A percentile compares a stretch with the other conserved stretches of the same genome.
Conservation (phyloP, 2,329 filamentous ascomycete species). For the Diplodia intermedia region DNA sequence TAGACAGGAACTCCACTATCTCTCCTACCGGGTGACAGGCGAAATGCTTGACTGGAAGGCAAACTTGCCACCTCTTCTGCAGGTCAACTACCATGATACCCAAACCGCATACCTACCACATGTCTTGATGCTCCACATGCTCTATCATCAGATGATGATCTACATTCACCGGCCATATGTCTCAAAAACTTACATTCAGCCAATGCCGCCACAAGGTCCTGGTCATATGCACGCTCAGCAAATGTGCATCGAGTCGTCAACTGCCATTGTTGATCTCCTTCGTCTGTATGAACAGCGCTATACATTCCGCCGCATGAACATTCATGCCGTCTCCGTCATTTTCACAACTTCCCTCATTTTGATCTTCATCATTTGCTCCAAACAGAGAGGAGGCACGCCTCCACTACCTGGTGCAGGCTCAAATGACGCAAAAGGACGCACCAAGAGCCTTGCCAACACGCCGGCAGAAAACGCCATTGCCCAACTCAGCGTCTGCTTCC, state of each 20-base stretch:
- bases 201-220: conserved; percentile 50
- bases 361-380: conserved; percentile 34
- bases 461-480: conserved; percentile 26
- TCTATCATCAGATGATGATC: conserved; percentile 55
- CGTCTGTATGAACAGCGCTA: conserved; percentile 38
- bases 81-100: conserved; percentile 47
- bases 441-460: not conserved
- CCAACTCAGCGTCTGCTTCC: conserved; percentile 32
- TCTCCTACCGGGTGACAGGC: conserved; percentile 43
- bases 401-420: conserved; percentile 4
- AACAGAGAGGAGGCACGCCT: conserved; percentile 25
- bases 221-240: conserved; percentile 54
- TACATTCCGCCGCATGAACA: conserved; percentile 33
- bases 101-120: conserved; percentile 48
- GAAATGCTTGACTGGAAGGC: conserved; percentile 51
- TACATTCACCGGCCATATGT: conserved; percentile 51
- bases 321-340: conserved; percentile 34
- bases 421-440: not conserved
- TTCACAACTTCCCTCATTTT: conserved; percentile 34
- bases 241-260: conserved; percentile 53
- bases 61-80: conserved; percentile 48
- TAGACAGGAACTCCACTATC: conserved; percentile 49
- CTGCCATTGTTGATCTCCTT: conserved; percentile 49
- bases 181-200: conserved; percentile 49
- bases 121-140: conserved; percentile 53